These are phyloP conservation scores for Acer negundo DNA, from an alignment of 345 rosid species.

Conservation along the genomic window DNA sequence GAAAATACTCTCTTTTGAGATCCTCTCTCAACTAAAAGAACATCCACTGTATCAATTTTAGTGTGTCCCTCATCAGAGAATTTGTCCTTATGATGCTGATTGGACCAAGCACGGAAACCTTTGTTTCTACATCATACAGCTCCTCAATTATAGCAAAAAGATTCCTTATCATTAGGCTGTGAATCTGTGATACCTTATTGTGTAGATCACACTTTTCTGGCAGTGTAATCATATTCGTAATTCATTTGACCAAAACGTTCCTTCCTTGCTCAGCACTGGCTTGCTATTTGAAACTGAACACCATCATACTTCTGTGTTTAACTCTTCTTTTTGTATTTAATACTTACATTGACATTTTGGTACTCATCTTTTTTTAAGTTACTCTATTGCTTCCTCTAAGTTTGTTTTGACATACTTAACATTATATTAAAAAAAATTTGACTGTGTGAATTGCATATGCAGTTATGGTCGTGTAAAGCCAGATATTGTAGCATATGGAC, in stretches of 20 bases:
- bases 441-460: constrained; percentile 23
- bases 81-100: not conserved
- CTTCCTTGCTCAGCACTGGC: not conserved
- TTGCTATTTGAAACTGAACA: not conserved
- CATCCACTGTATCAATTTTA: not conserved
- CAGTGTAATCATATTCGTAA: not conserved
- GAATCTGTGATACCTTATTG: not conserved
- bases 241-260: not conserved
- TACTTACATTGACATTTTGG: not conserved
- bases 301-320: not conserved
- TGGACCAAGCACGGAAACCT: not conserved
- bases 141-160: not conserved
- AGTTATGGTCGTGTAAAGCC: constrained; percentile 98
- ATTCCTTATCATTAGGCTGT: not conserved
- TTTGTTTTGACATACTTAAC: not conserved
- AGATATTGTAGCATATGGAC: constrained; percentile 95
- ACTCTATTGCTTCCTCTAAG: constrained; percentile 8
- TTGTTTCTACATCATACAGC: not conserved
- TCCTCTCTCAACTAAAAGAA: constrained; percentile 1
- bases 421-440: not conserved
- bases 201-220: not conserved
- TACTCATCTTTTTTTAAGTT: not conserved
- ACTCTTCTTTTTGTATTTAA: not conserved
- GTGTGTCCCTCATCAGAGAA: not conserved
- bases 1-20: constrained; percentile 1